These are phyloP conservation scores for Stropharia rugosoannulata DNA, from an alignment of 768 basidiomycete genomes.

Conservation along the genomic window DNA sequence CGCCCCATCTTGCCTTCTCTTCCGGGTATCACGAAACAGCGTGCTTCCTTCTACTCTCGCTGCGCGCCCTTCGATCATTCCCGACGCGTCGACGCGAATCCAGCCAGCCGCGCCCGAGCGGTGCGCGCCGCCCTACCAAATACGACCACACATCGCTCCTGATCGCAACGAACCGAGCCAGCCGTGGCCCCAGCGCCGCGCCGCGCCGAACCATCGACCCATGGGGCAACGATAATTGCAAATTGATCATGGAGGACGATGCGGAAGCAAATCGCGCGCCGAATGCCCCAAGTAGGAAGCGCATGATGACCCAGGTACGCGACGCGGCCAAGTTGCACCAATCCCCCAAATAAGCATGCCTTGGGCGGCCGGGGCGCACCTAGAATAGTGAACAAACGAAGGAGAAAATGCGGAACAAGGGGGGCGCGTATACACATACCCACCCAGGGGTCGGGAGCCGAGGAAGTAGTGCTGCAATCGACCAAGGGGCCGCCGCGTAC, in stretches of 20 bases:
- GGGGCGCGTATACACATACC: background rate
- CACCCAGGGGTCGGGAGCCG: background rate
- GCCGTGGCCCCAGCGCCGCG: background rate
- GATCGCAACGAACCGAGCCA: constrained; percentile 9
- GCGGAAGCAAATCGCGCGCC: constrained; percentile 8
- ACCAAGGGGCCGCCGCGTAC: too few relatives aligned
- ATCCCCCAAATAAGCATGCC: background rate
- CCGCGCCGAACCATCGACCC: background rate
- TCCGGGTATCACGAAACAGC: background rate
- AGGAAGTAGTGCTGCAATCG: too few relatives aligned
- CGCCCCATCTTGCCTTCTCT: background rate
- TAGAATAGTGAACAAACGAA: constrained; percentile 9
- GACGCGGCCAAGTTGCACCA: background rate
- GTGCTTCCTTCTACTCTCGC: background rate
- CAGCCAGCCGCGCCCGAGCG: background rate
- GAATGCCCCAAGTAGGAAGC: background rate
- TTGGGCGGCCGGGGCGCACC: too few relatives aligned
- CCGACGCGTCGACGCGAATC: constrained; percentile 2
- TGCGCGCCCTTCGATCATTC: background rate
- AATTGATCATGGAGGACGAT: background rate
- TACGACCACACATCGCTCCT: constrained; percentile 9
- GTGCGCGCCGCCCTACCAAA: constrained; percentile 6
- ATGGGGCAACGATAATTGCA: background rate
- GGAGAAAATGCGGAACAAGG: constrained; percentile 13
- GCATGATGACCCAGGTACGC: background rate